These are phyloP conservation scores for Rubus parviflorus DNA, from an alignment of 306 rosid genomes.

Conservation along the genomic window DNA sequence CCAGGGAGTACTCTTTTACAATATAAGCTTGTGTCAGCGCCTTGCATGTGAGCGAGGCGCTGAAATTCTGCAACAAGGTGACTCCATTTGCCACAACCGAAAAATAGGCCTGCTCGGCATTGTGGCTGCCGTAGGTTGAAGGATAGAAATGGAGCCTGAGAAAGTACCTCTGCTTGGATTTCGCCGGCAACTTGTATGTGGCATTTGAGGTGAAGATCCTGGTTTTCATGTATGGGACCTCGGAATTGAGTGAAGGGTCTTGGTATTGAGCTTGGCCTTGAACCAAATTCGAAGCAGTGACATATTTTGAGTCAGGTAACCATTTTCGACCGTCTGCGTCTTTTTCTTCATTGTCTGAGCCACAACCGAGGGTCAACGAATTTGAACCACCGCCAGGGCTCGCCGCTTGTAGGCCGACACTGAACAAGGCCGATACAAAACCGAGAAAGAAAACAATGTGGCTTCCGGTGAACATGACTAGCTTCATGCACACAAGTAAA, in stretches of 20 bases:
- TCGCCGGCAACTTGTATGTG: constrained; percentile 37
- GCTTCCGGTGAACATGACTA: constrained; percentile 36
- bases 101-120: constrained; percentile 37
- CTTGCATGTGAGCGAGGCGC: constrained; percentile 40
- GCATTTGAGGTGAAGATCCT: constrained; percentile 41
- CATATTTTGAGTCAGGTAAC: constrained; percentile 36
- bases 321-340: constrained; percentile 44
- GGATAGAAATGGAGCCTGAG: constrained; percentile 55
- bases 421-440: constrained; percentile 12
- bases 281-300: constrained; percentile 20
- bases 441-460: constrained; percentile 16
- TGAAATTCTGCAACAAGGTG: constrained; percentile 42
- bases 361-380: constrained; percentile 39
- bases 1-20: constrained; percentile 37
- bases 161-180: constrained; percentile 30
- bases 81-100: constrained; percentile 34
- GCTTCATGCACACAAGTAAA: background rate
- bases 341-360: constrained; percentile 21
- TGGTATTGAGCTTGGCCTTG: constrained; percentile 34
- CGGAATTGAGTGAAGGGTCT: constrained; percentile 44
- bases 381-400: background rate
- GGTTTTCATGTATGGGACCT: constrained; percentile 47
- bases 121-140: constrained; percentile 37
- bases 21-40: constrained; percentile 48
- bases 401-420: background rate